phyloP scores from a whole-genome alignment of 106 monocot species.

The Apostasia ramifera region DNA sequence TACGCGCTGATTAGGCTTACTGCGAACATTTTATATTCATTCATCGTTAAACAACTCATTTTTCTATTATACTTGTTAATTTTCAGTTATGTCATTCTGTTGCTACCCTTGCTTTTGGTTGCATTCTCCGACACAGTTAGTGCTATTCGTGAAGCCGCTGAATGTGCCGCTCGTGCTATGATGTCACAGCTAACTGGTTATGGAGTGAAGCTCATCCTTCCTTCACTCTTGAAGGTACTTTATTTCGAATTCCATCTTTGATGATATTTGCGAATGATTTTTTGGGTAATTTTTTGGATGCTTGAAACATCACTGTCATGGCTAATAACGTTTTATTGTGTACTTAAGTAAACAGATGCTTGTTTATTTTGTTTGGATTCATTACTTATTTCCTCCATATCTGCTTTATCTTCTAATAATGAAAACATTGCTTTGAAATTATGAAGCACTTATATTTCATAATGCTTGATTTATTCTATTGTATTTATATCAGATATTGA shows the following conservation, averaged over 20 bases:
- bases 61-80: constrained; percentile 7
- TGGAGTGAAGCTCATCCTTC: constrained; percentile 97
- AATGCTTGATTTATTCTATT: no score
- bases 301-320: no score
- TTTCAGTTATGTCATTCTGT: constrained; percentile 87
- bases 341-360: no score
- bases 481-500: no score
- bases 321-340: no score
- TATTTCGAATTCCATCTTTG: not conserved
- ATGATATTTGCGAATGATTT: no score
- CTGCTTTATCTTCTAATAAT: no score
- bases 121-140: constrained; percentile 96
- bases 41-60: not conserved
- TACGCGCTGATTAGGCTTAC: constrained; percentile 27
- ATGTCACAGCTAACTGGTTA: constrained; percentile 90
- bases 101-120: constrained; percentile 86
- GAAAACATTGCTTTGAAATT: no score
- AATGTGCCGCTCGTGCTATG: constrained; percentile 99
- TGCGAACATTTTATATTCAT: not conserved
- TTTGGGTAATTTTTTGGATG: no score
- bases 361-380: no score
- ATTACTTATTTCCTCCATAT: no score
- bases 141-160: constrained; percentile 94
- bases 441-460: no score
- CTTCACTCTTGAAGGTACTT: constrained; percentile 85